Base-by-base conservation (phyloP, 73 alveolate species). In the Blepharisma stoltei region DNA sequence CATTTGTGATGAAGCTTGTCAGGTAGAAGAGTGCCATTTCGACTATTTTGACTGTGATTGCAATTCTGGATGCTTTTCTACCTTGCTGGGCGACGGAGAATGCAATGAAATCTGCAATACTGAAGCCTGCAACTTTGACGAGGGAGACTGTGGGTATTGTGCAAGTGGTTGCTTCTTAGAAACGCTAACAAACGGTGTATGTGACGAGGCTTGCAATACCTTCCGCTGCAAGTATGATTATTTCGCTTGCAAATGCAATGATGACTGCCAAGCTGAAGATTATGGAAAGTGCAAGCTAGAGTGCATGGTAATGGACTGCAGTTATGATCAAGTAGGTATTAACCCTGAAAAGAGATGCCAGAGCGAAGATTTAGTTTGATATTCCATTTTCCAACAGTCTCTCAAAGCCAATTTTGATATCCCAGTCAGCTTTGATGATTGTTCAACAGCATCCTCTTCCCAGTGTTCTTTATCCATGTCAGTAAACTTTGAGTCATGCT, bases 161-260 rank as follows among this genome's bases (percentile, higher is more conserved):
- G 79, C 71, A 1, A 11, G 14, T 18, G 79, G 41, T 1, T 69
- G 79, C 80, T 43, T 25, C 11, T 20, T 20, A 44, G 23, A 38
- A 7, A 23, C 5, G 79, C 6, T 44, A 14, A 4, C 45, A 18
- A 53, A 69, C 5, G 79, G 80, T 18, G 27, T 14, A 1, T 69
- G 79, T 5, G 79, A 69, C 80, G 14, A 11, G n/a, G 79, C 9
- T 14, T 69, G 79, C 38, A 69, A 69, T 44, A 46, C 0, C n/a
- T n/a, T n/a, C 11, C 14, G 43, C 32, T 69, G 79, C 27, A 14
- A n/a, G 11, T 69, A 44, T 25, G 79, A 69, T 5, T 18, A n/a
- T n/a, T 44, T 11, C 43, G 80, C 11, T 25, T 69, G 79, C 45
- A 11, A 7, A 69, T 44, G 79, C 5, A 32, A 0, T 1, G 41